Conservation (phyloP, 2,329 filamentous ascomycete species). For the Parascedosporium putredinis region DNA sequence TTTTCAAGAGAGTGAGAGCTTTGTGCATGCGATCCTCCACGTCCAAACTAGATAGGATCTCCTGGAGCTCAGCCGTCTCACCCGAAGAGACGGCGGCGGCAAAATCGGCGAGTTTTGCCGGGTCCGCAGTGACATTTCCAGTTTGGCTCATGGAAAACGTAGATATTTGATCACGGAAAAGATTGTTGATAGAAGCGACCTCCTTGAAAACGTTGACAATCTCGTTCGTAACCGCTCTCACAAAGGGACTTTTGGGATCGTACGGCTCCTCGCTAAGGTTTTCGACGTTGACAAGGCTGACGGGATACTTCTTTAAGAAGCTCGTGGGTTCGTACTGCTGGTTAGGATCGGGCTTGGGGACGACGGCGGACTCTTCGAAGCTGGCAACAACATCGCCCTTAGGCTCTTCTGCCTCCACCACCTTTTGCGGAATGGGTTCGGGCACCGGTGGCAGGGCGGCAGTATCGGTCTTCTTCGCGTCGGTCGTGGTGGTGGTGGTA, state of each 20-base stretch:
- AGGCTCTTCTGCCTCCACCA: constrained; percentile 53
- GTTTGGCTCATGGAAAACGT: constrained; percentile 94
- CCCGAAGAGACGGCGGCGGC: constrained; percentile 94
- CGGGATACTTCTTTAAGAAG: constrained; percentile 82
- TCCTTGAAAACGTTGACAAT: constrained; percentile 99
- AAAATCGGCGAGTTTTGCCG: constrained; percentile 91
- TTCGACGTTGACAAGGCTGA: constrained; percentile 91
- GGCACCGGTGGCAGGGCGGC: constrained; percentile 39
- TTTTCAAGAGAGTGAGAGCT: constrained; percentile 85
- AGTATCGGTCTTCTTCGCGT: constrained; percentile 40
- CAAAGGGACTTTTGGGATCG: constrained; percentile 80
- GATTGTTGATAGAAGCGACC: constrained; percentile 81
- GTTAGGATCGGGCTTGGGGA: constrained; percentile 41
- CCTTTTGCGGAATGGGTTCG: constrained; percentile 49
- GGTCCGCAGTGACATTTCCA: constrained; percentile 90
- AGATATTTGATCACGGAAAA: constrained; percentile 95
- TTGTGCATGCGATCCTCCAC: constrained; percentile 90
- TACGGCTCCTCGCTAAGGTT: constrained; percentile 83
- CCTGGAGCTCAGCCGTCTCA: constrained; percentile 83
- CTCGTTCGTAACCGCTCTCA: constrained; percentile 88
- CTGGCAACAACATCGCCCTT: constrained; percentile 93
- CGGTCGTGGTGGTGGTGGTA: constrained; percentile 35
- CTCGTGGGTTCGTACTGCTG: constrained; percentile 75
- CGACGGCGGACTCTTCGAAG: constrained; percentile 74
- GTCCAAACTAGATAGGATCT: constrained; percentile 78